These are phyloP conservation scores for Gracilaria gracilis DNA, from an alignment of 23 red algal species.

Conservation along the genomic window DNA sequence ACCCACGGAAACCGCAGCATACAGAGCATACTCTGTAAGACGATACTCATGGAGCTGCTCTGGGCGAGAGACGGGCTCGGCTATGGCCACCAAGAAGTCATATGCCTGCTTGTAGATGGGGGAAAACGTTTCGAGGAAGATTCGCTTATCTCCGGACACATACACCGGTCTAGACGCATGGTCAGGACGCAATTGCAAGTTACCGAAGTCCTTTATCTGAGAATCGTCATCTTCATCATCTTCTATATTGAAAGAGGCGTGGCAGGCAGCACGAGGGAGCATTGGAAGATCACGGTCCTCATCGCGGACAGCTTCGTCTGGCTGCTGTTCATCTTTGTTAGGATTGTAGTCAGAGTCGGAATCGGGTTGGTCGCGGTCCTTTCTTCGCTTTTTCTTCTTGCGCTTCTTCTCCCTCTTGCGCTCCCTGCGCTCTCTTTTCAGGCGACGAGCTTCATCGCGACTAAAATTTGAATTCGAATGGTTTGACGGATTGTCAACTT, in stretches of 20 bases:
- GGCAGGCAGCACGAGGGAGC: conserved; percentile 54
- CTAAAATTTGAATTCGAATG: conserved; percentile 10
- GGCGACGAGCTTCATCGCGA: conserved; percentile 51
- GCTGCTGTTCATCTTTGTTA: not conserved
- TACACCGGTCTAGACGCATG: conserved; percentile 90
- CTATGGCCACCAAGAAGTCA: conserved; percentile 97
- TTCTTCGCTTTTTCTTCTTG: conserved; percentile 50
- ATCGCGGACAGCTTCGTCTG: not conserved
- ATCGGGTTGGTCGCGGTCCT: not conserved
- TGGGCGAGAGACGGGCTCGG: conserved; percentile 90
- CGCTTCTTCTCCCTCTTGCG: conserved; percentile 54
- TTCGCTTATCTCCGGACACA: conserved; percentile 88
- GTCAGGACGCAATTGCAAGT: conserved; percentile 84
- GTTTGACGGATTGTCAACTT: not conserved
- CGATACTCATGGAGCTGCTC: conserved; percentile 96
- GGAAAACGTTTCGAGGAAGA: conserved; percentile 98
- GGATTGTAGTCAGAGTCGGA: conserved; percentile 61
- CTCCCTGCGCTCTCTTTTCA: conserved; percentile 44
- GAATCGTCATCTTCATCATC: conserved; percentile 63
- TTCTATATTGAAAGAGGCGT: conserved; percentile 52
- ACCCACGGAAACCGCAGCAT: conserved; percentile 95
- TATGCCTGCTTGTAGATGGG: conserved; percentile 97
- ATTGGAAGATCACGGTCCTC: conserved; percentile 61
- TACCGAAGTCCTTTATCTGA: conserved; percentile 57
- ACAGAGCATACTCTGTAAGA: conserved; percentile 90